Evolutionary conservation across 2,329 filamentous ascomycete species (phyloP), one percentile per base, ranked within the genome.

Genomic region (Monosporascus sp.): DNA sequence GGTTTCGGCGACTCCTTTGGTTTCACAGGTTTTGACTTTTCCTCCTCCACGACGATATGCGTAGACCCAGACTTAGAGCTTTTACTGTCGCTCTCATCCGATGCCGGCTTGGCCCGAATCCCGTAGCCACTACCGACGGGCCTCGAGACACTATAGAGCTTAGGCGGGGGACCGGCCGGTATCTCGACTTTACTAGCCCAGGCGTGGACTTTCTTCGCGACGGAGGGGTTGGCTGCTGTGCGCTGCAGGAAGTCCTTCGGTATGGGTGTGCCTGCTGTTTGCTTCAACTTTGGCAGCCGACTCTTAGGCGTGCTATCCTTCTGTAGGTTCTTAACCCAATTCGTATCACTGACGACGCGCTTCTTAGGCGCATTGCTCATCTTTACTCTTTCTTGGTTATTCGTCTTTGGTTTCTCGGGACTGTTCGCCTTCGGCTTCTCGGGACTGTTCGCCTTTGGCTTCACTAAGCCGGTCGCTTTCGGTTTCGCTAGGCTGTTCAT

Each of bases 301-400:
- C 70, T 74, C 55, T 71, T 74, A 1, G 76, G 68, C 8, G 78
- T 71, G 53, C 69, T 78, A 54, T 75, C 78, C 55, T 77, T 79
- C 55, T 77, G 78, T 56, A 79, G 81, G 68, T 72, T 70, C 65
- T 84, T 86, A 72, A 84, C 84, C 89, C 93, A 97, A 72, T 96
- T 89, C 51, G 89, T 88, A 72, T 97, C 93, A 68, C 92, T 97
- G 56, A 97, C 84, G 51, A 97, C 90, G 58, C 92, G 84, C 78
- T 96, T 97, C 73, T 90, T 91, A 17, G 93, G 93, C 46, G 89
- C 83, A 49, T 77, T 70, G 50, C 84, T 66, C 72, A 78, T 62
- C 72, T 74, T 66, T 66, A 75, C 55, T 69, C 69, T 63, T 43
- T 65, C 58, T 50, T 66, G 56, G 48, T 71, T 6, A 50, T 84